These are phyloP conservation scores for Tremella yokohamensis DNA, from an alignment of 768 basidiomycete genomes.

Conservation along the genomic window DNA sequence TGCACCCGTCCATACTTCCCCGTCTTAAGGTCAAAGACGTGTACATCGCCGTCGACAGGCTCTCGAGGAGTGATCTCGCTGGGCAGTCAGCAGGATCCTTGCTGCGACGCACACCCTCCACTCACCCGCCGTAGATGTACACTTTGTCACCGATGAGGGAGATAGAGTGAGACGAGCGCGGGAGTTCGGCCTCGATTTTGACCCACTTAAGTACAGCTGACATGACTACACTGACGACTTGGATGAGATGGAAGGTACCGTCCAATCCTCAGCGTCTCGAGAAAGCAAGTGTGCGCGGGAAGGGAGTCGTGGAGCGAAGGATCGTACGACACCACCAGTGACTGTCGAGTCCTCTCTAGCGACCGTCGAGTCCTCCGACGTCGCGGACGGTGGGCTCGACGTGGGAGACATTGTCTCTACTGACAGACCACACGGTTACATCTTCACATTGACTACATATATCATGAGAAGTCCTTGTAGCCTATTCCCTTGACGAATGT, in stretches of 20 bases:
- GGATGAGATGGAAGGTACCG: too few relatives aligned
- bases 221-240: too few relatives aligned
- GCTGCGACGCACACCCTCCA: not conserved
- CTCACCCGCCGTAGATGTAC: conserved; percentile 53
- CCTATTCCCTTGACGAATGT: conserved; percentile 24
- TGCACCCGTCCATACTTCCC: conserved; percentile 16
- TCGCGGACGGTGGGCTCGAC: too few relatives aligned
- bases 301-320: too few relatives aligned
- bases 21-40: conserved; percentile 20
- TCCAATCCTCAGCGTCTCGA: too few relatives aligned
- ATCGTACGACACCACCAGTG: too few relatives aligned
- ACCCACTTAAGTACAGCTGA: not conserved
- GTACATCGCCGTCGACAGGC: conserved; percentile 52
- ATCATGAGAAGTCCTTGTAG: conserved; percentile 18
- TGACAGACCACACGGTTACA: too few relatives aligned
- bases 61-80: conserved; percentile 55
- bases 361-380: too few relatives aligned
- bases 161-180: conserved; percentile 56
- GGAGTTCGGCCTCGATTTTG: conserved; percentile 2
- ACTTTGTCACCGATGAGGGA: conserved; percentile 47
- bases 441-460: not conserved
- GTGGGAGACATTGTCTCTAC: too few relatives aligned
- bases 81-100: not conserved
- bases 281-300: too few relatives aligned
- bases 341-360: too few relatives aligned